These are phyloP conservation scores for Penicillium coffeae DNA, from an alignment of 495 filamentous ascomycete species.

Conservation along the genomic window DNA sequence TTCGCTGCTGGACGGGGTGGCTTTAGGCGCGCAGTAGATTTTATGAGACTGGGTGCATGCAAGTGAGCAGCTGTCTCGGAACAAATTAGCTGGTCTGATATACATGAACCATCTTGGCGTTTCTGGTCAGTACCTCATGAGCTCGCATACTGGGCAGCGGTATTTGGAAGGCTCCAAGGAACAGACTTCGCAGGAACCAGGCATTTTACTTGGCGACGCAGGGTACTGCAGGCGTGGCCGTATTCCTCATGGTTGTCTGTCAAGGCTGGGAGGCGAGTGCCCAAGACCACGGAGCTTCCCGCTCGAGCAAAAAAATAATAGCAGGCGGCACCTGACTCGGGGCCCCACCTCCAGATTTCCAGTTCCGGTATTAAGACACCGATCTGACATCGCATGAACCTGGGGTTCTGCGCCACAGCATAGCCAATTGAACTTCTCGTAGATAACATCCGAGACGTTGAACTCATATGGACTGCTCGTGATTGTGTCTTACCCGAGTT, in stretches of 20 bases:
- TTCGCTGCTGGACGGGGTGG: slow-evolving; percentile 25
- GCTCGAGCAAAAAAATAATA: not conserved
- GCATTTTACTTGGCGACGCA: slow-evolving; percentile 19
- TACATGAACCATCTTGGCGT: no score
- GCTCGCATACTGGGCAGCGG: slow-evolving; percentile 60
- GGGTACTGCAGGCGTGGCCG: not conserved
- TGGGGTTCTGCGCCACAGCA: not conserved
- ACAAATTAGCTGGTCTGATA: not conserved
- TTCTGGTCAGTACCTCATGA: slow-evolving; percentile 55
- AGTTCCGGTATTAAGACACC: not conserved
- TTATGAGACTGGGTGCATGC: slow-evolving; percentile 64
- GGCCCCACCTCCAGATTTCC: not conserved
- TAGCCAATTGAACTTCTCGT: not conserved
- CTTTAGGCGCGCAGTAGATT: slow-evolving; percentile 44
- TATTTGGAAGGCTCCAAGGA: slow-evolving; percentile 55
- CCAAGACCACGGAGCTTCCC: not conserved
- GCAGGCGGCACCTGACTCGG: not conserved
- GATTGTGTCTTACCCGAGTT: no score
- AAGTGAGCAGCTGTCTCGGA: slow-evolving; percentile 58
- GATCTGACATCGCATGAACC: not conserved
- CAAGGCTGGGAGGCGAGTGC: no score
- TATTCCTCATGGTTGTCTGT: slow-evolving; percentile 11
- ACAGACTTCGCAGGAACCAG: slow-evolving; percentile 55
- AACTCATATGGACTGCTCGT: no score
- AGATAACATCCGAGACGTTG: no score